A percentile compares a stretch with the other conserved stretches of the same genome.
Evolutionary conservation across 1,284 basidiomycete genomes (phyloP).

Genomic region (Earliella scabrosa): DNA sequence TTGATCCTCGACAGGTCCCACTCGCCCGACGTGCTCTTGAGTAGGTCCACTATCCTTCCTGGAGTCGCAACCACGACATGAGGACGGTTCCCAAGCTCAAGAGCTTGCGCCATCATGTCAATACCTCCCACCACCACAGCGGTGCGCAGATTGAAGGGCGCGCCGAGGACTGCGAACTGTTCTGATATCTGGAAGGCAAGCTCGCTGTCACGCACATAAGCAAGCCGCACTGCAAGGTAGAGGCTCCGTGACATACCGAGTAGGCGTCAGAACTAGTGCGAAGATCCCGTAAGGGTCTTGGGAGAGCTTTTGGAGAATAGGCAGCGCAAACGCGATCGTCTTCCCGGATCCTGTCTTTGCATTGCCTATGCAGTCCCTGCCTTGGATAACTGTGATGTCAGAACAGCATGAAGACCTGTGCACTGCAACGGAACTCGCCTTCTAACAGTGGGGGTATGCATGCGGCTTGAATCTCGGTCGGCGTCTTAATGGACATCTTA

Average conservation of each 20-base stretch:
- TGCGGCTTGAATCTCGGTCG: constrained; percentile 89
- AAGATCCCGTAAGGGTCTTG: constrained; percentile 93
- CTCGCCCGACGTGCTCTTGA: constrained; percentile 79
- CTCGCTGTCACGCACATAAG: constrained; percentile 59
- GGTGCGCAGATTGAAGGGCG: constrained; percentile 80
- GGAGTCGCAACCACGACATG: constrained; percentile 97
- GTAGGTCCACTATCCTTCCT: constrained; percentile 91
- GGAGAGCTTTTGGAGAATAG: constrained; percentile 90
- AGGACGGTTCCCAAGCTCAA: constrained; percentile 85
- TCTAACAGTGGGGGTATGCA: constrained; percentile 89
- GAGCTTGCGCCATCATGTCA: constrained; percentile 97
- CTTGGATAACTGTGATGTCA: constrained; percentile 45
- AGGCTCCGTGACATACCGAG: constrained; percentile 79
- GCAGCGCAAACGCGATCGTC: constrained; percentile 96
- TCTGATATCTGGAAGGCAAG: constrained; percentile 97
- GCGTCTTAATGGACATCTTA: constrained; percentile 84
- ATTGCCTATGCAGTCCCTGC: constrained; percentile 93
- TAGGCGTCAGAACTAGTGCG: constrained; percentile 93
- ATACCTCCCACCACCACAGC: constrained; percentile 96
- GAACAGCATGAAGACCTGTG: neutral
- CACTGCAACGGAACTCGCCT: constrained; percentile 50
- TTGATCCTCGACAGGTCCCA: constrained; percentile 88
- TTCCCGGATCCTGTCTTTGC: constrained; percentile 99
- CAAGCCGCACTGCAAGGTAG: neutral
- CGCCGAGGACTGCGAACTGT: constrained; percentile 92